These are phyloP conservation scores for Quercus robur DNA, from an alignment of 306 rosid species.

Conservation along the genomic window DNA sequence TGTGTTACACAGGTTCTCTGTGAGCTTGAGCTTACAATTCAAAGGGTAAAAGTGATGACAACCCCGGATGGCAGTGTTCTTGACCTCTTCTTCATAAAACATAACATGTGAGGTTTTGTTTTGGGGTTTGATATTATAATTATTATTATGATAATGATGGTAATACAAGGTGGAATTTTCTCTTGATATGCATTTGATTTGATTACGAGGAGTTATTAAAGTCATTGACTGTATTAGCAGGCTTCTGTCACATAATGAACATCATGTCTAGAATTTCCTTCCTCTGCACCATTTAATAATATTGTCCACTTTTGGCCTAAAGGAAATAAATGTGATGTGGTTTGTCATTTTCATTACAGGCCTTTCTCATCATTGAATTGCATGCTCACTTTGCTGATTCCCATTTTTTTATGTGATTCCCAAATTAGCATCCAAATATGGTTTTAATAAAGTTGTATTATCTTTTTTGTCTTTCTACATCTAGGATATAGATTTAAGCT, in stretches of 20 bases:
- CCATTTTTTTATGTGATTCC: too few relatives aligned
- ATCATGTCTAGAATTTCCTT: not conserved
- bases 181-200: not conserved
- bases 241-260: not conserved
- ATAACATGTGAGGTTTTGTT: not conserved
- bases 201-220: not conserved
- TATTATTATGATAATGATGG: not conserved
- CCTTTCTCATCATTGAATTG: not conserved
- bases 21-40: constrained; percentile 75
- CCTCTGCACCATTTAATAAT: constrained; percentile 1
- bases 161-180: not conserved
- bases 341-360: not conserved
- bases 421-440: not conserved
- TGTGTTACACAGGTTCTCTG: constrained; percentile 73
- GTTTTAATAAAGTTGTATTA: not conserved
- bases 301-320: not conserved
- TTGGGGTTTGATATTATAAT: not conserved
- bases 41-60: constrained; percentile 79
- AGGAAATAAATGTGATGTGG: not conserved
- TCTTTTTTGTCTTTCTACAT: not conserved
- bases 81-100: constrained; percentile 52
- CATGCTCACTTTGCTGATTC: not conserved
- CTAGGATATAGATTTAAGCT: not conserved
- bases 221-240: constrained; percentile 1
- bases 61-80: constrained; percentile 75